Evolutionary conservation across 2,329 filamentous ascomycete genomes (phyloP), one percentile per base, ranked within the genome.

Genomic region (Neonectria magnoliae): DNA sequence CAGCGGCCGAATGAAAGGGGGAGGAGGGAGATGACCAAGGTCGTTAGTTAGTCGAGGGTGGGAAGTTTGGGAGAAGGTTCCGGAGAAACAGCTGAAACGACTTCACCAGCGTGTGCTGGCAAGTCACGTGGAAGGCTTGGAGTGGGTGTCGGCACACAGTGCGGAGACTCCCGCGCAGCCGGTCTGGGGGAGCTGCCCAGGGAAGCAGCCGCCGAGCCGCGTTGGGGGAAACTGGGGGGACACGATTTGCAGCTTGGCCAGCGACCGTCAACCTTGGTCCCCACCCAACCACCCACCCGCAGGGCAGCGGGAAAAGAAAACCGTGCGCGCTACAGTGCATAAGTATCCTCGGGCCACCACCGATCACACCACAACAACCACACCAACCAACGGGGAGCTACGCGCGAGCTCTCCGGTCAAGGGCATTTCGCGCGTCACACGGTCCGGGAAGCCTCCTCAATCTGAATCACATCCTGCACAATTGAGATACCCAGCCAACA

Each of bases 11-110:
- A 66, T 64, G 58, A 53, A 70, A 63, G 56, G 66, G 62, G 62
- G 25, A 63, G 64, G 42, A 59, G 58, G 65, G 60, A 57, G 67
- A 70, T 70, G 68, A 72, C 70, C 68, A 70, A 63, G 72, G 63
- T 44, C 48, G 44, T 27, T 38, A 45, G 44, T 27, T 38, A 45
- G 68, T 65, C 66, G 61, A 63, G 65, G 56, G 62, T 59, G 68
- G 55, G 52, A 57, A 51, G 44, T 42, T 60, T 64, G 62, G 69
- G 64, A 63, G 68, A 71, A 71, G 67, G 58, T 58, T 68, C 67
- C 66, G 70, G 64, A 71, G 70, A 72, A 73, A 62, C 68, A 68
- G 67, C 63, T 70, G 72, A 65, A 73, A 71, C 68, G 47, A 59
- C 47, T 53, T 56, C 57, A 50, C 59, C 36, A 69, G 29, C 20